Evolutionary conservation across 1,284 basidiomycete genomes (phyloP).

Genomic region (Ganoderma sp.): DNA sequence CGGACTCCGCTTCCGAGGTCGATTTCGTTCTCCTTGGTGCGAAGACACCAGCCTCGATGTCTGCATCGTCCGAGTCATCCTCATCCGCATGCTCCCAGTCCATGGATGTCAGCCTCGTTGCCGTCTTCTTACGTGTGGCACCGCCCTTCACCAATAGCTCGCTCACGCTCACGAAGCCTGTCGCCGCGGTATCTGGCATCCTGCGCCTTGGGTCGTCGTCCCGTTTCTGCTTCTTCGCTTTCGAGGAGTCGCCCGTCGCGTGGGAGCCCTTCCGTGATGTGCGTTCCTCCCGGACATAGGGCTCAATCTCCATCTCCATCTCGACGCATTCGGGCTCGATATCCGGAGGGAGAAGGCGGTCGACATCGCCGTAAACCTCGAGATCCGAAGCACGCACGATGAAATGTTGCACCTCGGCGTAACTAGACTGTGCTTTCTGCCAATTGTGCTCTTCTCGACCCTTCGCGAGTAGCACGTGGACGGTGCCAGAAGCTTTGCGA

Average conservation of each 20-base stretch:
- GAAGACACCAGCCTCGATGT: slow-evolving; percentile 57
- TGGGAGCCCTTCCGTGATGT: slow-evolving; percentile 42
- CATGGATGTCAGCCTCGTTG: slow-evolving; percentile 35
- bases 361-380: slow-evolving; percentile 92
- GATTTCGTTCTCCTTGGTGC: slow-evolving; percentile 58
- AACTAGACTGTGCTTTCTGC: slow-evolving; percentile 87
- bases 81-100: slow-evolving; percentile 63
- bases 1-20: slow-evolving; percentile 39
- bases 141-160: slow-evolving; percentile 60
- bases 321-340: slow-evolving; percentile 81
- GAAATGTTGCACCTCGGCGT: slow-evolving; percentile 88
- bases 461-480: slow-evolving; percentile 94
- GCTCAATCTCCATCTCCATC: slow-evolving; percentile 80
- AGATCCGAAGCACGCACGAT: slow-evolving; percentile 88
- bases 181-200: slow-evolving; percentile 66
- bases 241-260: slow-evolving; percentile 37
- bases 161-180: slow-evolving; percentile 67
- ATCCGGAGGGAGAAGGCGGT: slow-evolving; percentile 82
- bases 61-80: slow-evolving; percentile 66
- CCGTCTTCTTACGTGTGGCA: slow-evolving; percentile 43
- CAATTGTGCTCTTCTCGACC: slow-evolving; percentile 92
- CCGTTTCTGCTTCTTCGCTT: slow-evolving; percentile 68
- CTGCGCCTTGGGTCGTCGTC: slow-evolving; percentile 70
- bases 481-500: slow-evolving; percentile 87
- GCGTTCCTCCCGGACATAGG: slow-evolving; percentile 64